These are phyloP conservation scores for Candida ponderosae DNA, from an alignment of 805 yeast species.

Conservation along the genomic window DNA sequence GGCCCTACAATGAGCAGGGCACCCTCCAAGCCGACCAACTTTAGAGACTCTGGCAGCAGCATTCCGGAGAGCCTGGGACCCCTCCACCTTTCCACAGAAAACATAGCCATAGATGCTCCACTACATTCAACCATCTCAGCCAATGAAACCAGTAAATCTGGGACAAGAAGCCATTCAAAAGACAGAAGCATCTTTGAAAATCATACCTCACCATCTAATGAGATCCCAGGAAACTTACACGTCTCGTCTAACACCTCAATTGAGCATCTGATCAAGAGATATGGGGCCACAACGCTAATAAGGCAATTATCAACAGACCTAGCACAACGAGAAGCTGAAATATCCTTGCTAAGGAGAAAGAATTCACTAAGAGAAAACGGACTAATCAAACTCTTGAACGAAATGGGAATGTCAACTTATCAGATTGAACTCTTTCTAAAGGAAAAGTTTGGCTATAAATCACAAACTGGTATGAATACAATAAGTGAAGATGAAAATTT, in stretches of 20 bases:
- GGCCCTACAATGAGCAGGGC: not conserved
- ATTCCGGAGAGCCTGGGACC: slow-evolving; percentile 1
- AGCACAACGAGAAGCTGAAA: slow-evolving; percentile 39
- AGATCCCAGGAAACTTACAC: slow-evolving; percentile 28
- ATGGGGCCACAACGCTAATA: slow-evolving; percentile 29
- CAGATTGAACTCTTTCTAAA: slow-evolving; percentile 27
- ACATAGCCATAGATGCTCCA: slow-evolving; percentile 2
- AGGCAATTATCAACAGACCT: slow-evolving; percentile 41
- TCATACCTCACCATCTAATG: not conserved
- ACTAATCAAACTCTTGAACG: slow-evolving; percentile 24
- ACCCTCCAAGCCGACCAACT: not conserved
- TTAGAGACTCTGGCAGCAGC: not conserved
- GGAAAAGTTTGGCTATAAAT: slow-evolving; percentile 6
- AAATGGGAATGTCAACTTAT: slow-evolving; percentile 27
- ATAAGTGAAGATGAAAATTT: slow-evolving; percentile 14
- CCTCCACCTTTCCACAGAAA: not conserved
- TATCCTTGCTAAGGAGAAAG: slow-evolving; percentile 27
- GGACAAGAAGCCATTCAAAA: not conserved
- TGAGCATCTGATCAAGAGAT: slow-evolving; percentile 22
- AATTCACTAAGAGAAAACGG: slow-evolving; percentile 27
- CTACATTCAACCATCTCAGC: slow-evolving; percentile 2
- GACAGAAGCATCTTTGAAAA: slow-evolving; percentile 9
- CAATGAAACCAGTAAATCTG: not conserved
- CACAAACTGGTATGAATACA: not conserved
- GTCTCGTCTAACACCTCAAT: slow-evolving; percentile 23